These are phyloP conservation scores for Orbilia ellipsospora DNA, from an alignment of 2,329 filamentous ascomycete species.

Conservation along the genomic window DNA sequence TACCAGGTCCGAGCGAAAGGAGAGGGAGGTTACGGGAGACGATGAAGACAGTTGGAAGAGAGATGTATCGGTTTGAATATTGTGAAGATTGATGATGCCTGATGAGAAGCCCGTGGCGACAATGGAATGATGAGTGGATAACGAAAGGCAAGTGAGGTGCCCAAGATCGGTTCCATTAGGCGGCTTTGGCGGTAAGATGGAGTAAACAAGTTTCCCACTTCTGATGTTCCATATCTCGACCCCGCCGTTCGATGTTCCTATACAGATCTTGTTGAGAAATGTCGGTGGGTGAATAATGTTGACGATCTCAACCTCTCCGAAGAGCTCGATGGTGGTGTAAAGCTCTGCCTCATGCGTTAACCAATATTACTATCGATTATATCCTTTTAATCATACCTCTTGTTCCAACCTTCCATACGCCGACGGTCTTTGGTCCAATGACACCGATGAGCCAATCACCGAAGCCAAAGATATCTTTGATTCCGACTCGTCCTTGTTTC, in stretches of 20 bases:
- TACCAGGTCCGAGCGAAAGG: slow-evolving; percentile 80
- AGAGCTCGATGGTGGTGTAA: slow-evolving; percentile 51
- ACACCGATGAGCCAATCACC: slow-evolving; percentile 91
- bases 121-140: slow-evolving; percentile 83
- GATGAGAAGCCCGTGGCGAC: slow-evolving; percentile 87
- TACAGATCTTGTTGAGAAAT: slow-evolving; percentile 94
- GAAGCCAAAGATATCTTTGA: slow-evolving; percentile 82
- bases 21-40: slow-evolving; percentile 76
- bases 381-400: slow-evolving; percentile 67
- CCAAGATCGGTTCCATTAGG: slow-evolving; percentile 66
- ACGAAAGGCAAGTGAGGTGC: slow-evolving; percentile 88
- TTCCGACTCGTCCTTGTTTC: slow-evolving; percentile 47
- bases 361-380: neutral
- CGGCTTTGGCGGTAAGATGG: slow-evolving; percentile 79
- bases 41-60: slow-evolving; percentile 72
- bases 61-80: slow-evolving; percentile 80
- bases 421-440: slow-evolving; percentile 74
- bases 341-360: slow-evolving; percentile 28
- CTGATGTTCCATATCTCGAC: slow-evolving; percentile 98
- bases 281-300: slow-evolving; percentile 62
- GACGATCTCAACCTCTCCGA: slow-evolving; percentile 56
- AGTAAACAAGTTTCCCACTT: slow-evolving; percentile 90
- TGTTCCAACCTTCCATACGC: slow-evolving; percentile 87
- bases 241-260: slow-evolving; percentile 84
- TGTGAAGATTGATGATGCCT: slow-evolving; percentile 81